These are phyloP conservation scores for Rhodotorula paludigena DNA, from an alignment of 768 basidiomycete genomes.

Conservation along the genomic window DNA sequence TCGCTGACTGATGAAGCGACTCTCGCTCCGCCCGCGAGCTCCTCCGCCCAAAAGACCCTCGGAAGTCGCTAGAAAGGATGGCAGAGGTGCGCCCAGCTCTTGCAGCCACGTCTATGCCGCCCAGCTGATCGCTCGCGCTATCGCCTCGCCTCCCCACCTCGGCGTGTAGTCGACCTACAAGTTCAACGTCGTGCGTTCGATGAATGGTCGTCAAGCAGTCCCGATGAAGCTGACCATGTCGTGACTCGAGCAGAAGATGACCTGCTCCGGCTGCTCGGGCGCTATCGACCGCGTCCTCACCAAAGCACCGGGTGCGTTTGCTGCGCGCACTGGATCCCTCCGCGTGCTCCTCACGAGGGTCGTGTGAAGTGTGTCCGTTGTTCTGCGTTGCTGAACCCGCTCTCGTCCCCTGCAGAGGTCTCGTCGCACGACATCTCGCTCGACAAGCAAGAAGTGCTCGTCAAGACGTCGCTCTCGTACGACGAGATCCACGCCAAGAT, in stretches of 20 bases:
- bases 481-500: slow-evolving; percentile 67
- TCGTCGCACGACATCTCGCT: slow-evolving; percentile 60
- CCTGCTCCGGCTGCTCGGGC: slow-evolving; percentile 75
- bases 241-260: slow-evolving; percentile 24
- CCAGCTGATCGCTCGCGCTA: neutral
- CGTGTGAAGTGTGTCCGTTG: neutral
- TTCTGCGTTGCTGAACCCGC: too few species aligned
- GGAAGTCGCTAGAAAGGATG: neutral
- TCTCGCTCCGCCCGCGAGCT: too few species aligned
- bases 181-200: slow-evolving; percentile 26
- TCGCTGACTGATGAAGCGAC: too few species aligned
- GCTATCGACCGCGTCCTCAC: slow-evolving; percentile 69
- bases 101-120: too few species aligned
- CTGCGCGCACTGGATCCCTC: neutral
- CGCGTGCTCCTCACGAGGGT: neutral
- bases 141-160: slow-evolving; percentile 1
- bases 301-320: slow-evolving; percentile 57
- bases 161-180: slow-evolving; percentile 21
- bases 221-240: neutral
- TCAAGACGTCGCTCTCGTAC: slow-evolving; percentile 58
- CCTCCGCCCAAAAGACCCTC: too few species aligned
- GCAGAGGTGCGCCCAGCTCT: neutral
- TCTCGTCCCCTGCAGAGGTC: slow-evolving; percentile 51
- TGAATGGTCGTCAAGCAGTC: neutral
- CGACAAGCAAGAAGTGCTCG: slow-evolving; percentile 66